Base-by-base conservation (phyloP, 108 stramenopile species). In the Cylindrotheca closterium region DNA sequence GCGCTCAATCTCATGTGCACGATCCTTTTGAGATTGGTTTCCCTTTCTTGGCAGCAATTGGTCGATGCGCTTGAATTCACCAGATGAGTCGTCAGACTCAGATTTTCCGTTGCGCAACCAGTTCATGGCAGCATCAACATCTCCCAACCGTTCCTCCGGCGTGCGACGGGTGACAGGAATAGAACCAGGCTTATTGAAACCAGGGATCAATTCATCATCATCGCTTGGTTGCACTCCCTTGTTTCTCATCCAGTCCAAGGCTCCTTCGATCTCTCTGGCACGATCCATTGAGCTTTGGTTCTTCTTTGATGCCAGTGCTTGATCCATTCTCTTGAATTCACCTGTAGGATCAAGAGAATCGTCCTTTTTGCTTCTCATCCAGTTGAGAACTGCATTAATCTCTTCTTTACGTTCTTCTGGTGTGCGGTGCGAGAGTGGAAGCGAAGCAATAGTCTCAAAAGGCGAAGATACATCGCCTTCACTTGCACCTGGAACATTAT, bases 191-290 rank as follows among this genome's bases (percentile, higher is more conserved):
- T 71, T 55, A 12, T 71, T 62, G 55, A 71, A 57, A 24, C 32
- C 70, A 18, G 24, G 2, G 1, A 30, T 17, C 51, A 25, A 49
- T n/a, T 63, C 31, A 21, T 55, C 67, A 22, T 64, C 52, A 27
- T 55, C 25, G 26, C 24, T 24, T 18, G 25, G 18, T 22, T 19
- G 26, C 18, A 21, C 52, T 3, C 51, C 31, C 37, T 57, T 47
- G 23, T 47, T n/a, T 18, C 77, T 34, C 29, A 78, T 47, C 75
- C 75, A 77, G 53, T 79, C 68, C 31, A 79, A 28, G 19, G 67
- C 67, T 3, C 65, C 67, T 47, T 73, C 72, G 22, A 79, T 55
- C n/a, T 71, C 55, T 8, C 34, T 28, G 19, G 63, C 71, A 26
- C 63, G 18, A 28, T 72, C 64, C 23, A 69, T 63, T 8, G 56